Percentiles rank a stretch among this genome's conserved stretches.
These are phyloP conservation scores for Tolypocladium tropicale DNA, from an alignment of 2,329 filamentous ascomycete genomes.

Conservation along the genomic window DNA sequence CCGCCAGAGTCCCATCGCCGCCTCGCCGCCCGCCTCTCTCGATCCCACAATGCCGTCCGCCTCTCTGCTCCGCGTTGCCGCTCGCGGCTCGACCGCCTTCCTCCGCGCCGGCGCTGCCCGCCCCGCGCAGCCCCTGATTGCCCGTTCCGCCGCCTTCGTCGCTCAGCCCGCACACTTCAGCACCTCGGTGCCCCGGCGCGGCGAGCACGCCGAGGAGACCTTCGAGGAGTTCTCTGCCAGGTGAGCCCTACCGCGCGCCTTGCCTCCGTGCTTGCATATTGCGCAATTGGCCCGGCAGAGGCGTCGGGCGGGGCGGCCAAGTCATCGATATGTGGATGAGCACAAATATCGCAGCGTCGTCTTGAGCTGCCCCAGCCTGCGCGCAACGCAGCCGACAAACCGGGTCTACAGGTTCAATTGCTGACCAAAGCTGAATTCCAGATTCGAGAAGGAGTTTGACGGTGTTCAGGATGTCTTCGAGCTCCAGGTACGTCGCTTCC, in stretches of 20 bases:
- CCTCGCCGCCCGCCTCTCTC: conserved; percentile 15
- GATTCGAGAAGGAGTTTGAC: conserved; percentile 99
- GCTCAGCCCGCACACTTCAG: conserved; percentile 44
- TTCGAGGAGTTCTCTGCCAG: conserved; percentile 98
- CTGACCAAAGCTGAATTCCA: conserved; percentile 30
- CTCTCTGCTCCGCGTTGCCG: conserved; percentile 60
- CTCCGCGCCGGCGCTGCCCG: conserved; percentile 53
- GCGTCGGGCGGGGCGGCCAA: neutral
- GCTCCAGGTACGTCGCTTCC: conserved; percentile 70
- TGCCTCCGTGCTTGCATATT: neutral
- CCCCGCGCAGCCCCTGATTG: conserved; percentile 43
- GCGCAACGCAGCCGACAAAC: neutral
- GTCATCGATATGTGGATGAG: neutral
- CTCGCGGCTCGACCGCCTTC: conserved; percentile 54
- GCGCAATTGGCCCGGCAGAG: conserved; percentile 2
- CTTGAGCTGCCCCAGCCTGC: neutral
- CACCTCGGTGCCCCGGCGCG: conserved; percentile 46
- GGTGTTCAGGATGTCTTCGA: conserved; percentile 97
- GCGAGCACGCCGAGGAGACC: conserved; percentile 80
- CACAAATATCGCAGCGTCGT: neutral
- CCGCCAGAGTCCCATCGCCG: conserved; percentile 12
- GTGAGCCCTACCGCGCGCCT: conserved; percentile 43
- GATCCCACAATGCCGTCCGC: conserved; percentile 49
- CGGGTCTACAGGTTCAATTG: neutral
- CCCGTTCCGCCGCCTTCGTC: conserved; percentile 39